Base-by-base conservation (phyloP, 78 protist species). In the Dictyostelium firmibasis region DNA sequence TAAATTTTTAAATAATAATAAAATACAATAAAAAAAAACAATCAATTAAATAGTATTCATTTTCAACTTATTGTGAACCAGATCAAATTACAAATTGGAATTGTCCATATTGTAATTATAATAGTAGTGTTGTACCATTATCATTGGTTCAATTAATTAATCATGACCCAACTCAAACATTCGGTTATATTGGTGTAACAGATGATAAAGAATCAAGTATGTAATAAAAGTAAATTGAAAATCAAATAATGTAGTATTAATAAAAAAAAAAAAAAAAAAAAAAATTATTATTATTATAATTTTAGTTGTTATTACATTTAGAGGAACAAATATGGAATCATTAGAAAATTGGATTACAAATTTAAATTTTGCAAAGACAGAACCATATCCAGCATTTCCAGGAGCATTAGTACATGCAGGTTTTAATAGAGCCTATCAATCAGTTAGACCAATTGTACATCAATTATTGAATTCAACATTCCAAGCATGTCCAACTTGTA, bases 321-420 rank as follows among this genome's bases (percentile, higher is more conserved):
- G 94, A 81, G 94, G 94, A n/a, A 89, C 94, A n/a, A 67, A 89
- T 43, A 64, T 83, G 25, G 25, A 36, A 27, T 64, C 78, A 31
- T 43, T 89, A 3, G 33, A 64, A 29, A 89, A 89, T 81, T 89
- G 94, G 94, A 81, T 89, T 33, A 89, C 94, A 13, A 69, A 89
- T 89, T 81, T 89, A 38, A 89, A 89, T 47, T 81, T 89, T 41
- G 67, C 94, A 78, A 79, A 47, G 13, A 13, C 81, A 33, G 43
- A 72, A 81, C 86, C 94, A 50, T 89, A 62, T 62, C 81, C 87
- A 79, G 50, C 27, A 44, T 83, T 62, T 10, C 50, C 76, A 25
- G 82, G 86, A 44, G 94, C 94, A 67, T n/a, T 81, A 23, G 94
- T 89, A 2, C 96, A 92, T 25, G 27, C 16, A 1, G 96, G 96